phyloP scores from a whole-genome alignment of 148 eudicot genomes.

The Simmondsia chinensis region DNA sequence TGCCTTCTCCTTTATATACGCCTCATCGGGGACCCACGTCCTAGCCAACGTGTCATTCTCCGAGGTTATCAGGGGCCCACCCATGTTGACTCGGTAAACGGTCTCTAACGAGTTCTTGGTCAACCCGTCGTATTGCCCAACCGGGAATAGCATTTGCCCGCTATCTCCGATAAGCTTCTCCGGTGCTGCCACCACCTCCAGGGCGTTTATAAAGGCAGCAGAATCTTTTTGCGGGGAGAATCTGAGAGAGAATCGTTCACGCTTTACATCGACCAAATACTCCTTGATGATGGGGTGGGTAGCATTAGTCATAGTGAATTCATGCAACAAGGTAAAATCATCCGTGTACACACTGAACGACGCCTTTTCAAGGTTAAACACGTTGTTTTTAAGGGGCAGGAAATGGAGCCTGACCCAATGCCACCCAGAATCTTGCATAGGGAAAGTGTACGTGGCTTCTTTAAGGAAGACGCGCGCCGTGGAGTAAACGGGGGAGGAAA shows the following conservation, averaged over 20 bases:
- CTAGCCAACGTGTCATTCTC: slow-evolving; percentile 59
- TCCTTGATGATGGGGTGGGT: slow-evolving; percentile 29
- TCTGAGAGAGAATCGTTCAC: slow-evolving; percentile 27
- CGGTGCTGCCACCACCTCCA: slow-evolving; percentile 72
- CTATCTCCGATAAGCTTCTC: slow-evolving; percentile 33
- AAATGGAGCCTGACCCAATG: slow-evolving; percentile 90
- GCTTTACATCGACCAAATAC: slow-evolving; percentile 46
- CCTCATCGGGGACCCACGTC: slow-evolving; percentile 40
- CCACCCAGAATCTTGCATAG: slow-evolving; percentile 59
- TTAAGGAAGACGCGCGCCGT: slow-evolving; percentile 56
- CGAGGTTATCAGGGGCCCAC: slow-evolving; percentile 36
- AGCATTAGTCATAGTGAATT: slow-evolving; percentile 14
- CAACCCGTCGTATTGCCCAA: slow-evolving; percentile 30
- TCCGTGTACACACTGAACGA: slow-evolving; percentile 52
- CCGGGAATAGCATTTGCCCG: slow-evolving; percentile 40
- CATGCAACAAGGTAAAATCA: slow-evolving; percentile 44
- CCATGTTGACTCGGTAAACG: slow-evolving; percentile 50
- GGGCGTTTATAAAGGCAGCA: slow-evolving; percentile 57
- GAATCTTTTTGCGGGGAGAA: slow-evolving; percentile 42
- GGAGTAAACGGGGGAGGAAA: slow-evolving; percentile 37
- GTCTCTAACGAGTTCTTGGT: slow-evolving; percentile 28
- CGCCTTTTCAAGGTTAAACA: slow-evolving; percentile 40
- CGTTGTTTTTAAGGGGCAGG: slow-evolving; percentile 31
- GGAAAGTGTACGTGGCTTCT: slow-evolving; percentile 59
- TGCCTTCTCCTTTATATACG: slow-evolving; percentile 21